phyloP scores from a whole-genome alignment of 2,329 filamentous ascomycete genomes.

The Eurotiales sp. region DNA sequence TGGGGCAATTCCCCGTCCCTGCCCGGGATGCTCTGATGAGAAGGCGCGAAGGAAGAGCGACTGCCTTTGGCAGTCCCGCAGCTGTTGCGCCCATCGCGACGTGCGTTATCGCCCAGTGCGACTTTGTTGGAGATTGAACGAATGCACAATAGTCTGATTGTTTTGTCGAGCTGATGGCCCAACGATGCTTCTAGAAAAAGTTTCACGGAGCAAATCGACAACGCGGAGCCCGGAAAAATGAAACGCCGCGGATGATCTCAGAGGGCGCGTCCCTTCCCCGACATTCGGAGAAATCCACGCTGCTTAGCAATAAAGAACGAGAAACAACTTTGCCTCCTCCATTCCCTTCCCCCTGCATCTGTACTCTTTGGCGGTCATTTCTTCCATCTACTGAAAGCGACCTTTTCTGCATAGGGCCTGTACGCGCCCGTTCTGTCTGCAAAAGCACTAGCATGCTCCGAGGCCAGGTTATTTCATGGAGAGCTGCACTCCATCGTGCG shows the following conservation, averaged over 20 bases:
- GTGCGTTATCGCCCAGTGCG: conserved; percentile 8
- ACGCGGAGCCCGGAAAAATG: conserved; percentile 23
- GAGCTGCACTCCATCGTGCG: conserved; percentile 54
- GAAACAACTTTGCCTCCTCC: no score
- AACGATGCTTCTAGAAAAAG: conserved; percentile 30
- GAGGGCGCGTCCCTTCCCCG: conserved; percentile 14
- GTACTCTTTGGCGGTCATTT: neutral
- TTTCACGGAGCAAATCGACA: conserved; percentile 21
- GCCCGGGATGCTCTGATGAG: conserved; percentile 37
- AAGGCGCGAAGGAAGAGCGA: conserved; percentile 40
- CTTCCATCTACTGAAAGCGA: neutral
- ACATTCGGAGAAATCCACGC: conserved; percentile 14
- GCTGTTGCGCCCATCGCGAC: conserved; percentile 37
- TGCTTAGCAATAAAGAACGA: conserved; percentile 14
- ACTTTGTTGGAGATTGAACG: neutral
- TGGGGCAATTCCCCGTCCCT: conserved; percentile 26
- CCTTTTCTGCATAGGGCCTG: conserved; percentile 11
- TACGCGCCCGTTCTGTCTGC: conserved; percentile 14
- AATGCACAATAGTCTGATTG: neutral
- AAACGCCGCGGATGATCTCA: conserved; percentile 25
- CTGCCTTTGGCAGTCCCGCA: conserved; percentile 40
- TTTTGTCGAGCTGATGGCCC: no score
- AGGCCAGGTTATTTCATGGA: conserved; percentile 63
- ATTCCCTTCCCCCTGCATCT: no score
- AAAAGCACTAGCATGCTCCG: conserved; percentile 55